A percentile compares a stretch with the other conserved stretches of the same genome.
Evolutionary conservation across 495 filamentous ascomycete species (phyloP).

Genomic region (Extremus antarcticus): DNA sequence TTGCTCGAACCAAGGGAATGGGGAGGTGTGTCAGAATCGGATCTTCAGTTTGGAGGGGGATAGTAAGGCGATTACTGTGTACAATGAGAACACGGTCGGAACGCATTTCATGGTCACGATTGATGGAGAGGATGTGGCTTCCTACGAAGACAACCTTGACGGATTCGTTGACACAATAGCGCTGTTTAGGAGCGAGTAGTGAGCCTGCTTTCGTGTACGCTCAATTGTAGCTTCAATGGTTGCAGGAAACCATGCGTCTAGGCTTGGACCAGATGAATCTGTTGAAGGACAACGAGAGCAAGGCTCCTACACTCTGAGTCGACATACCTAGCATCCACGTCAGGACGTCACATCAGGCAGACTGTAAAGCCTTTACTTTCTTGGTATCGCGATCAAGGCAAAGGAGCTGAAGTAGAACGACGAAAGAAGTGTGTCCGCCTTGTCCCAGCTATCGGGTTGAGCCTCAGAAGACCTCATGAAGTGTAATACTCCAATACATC

Average conservation of each 20-base stretch:
- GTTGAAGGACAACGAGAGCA: too few relatives aligned
- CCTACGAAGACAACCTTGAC: conserved; percentile 43
- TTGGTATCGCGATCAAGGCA: too few relatives aligned
- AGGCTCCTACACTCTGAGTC: too few relatives aligned
- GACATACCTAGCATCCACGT: too few relatives aligned
- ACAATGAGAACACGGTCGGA: conserved; percentile 43
- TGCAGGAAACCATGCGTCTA: too few relatives aligned
- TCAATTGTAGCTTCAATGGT: too few relatives aligned
- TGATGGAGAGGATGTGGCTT: conserved; percentile 41
- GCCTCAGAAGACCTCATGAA: background rate
- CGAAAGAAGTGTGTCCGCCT: too few relatives aligned
- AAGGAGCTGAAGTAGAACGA: too few relatives aligned
- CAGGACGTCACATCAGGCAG: too few relatives aligned
- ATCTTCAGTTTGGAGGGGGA: conserved; percentile 46
- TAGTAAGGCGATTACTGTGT: conserved; percentile 29
- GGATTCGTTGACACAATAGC: conserved; percentile 45
- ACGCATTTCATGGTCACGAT: conserved; percentile 34
- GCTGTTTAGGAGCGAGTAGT: conserved; percentile 22
- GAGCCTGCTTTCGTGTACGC: background rate
- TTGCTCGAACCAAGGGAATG: conserved; percentile 38
- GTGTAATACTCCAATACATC: conserved; percentile 18
- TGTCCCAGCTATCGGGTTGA: too few relatives aligned
- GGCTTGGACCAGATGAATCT: too few relatives aligned
- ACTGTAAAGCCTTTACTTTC: too few relatives aligned
- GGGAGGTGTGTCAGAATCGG: conserved; percentile 47